A percentile compares a stretch with the other conserved stretches of the same genome.
Evolutionary conservation across 1,284 basidiomycete genomes (phyloP).

Genomic region (Wolfiporia cocos): DNA sequence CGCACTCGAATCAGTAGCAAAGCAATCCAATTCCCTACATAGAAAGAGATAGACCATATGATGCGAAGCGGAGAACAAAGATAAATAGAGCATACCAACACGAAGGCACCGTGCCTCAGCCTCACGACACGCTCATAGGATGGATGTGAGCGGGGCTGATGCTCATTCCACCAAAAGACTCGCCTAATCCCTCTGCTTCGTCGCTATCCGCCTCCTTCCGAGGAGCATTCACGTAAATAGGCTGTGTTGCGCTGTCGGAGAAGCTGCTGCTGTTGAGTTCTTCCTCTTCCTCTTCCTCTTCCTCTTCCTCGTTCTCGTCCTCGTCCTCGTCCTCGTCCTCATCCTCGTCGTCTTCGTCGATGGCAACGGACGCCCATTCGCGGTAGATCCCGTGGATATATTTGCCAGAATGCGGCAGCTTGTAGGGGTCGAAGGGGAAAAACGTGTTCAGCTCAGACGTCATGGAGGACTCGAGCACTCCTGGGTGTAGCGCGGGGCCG

Average conservation of each 20-base stretch:
- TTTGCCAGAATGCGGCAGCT: conserved; percentile 67
- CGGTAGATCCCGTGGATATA: conserved; percentile 71
- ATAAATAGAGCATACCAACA: too few species aligned
- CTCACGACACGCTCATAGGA: too few species aligned
- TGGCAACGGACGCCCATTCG: conserved; percentile 73
- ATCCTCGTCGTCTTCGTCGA: conserved; percentile 64
- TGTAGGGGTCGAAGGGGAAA: conserved; percentile 99
- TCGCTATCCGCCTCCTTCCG: conserved; percentile 24
- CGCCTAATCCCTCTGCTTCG: conserved; percentile 40
- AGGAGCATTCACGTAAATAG: conserved; percentile 12
- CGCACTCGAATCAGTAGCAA: too few species aligned
- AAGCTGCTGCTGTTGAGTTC: conserved; percentile 39
- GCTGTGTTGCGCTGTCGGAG: conserved; percentile 19
- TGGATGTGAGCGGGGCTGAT: too few species aligned
- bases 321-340: conserved; percentile 51
- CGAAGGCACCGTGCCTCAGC: too few species aligned
- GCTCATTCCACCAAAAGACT: conserved; percentile 73
- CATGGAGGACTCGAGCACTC: conserved; percentile 33
- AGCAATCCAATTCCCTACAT: too few species aligned
- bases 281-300: conserved; percentile 36
- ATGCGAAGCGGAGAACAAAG: too few species aligned
- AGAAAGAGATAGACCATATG: too few species aligned
- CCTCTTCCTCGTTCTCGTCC: conserved; percentile 32
- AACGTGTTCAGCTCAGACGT: conserved; percentile 85
- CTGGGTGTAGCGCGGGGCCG: conserved; percentile 19